Conservation (phyloP, 2,329 filamentous ascomycete genomes). For the Colletotrichum karsti region DNA sequence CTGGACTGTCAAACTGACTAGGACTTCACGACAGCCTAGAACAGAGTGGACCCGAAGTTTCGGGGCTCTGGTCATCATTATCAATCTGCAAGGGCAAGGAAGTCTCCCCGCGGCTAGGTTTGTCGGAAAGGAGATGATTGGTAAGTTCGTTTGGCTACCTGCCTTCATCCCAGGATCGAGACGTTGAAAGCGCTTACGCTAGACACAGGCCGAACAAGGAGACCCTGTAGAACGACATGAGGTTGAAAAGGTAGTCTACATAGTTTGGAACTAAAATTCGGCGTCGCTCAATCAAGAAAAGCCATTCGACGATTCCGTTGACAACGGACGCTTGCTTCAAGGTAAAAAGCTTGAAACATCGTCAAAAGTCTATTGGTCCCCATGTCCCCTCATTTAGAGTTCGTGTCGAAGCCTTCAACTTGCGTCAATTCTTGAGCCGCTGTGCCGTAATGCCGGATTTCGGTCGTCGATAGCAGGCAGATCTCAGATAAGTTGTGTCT, state of each 20-base stretch:
- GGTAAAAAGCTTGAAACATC: neutral
- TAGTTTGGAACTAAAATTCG: neutral
- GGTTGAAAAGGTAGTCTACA: neutral
- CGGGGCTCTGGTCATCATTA: neutral
- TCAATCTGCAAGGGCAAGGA: neutral
- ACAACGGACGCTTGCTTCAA: neutral
- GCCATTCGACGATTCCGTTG: neutral
- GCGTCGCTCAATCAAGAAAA: neutral
- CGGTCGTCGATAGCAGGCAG: neutral
- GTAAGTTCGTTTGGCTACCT: neutral
- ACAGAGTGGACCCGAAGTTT: neutral
- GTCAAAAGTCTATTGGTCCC: neutral
- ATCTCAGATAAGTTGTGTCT: slow-evolving; percentile 9
- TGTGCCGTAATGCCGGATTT: neutral
- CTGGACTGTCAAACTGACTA: neutral
- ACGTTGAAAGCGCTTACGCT: neutral
- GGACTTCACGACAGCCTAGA: neutral
- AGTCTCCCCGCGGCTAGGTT: neutral
- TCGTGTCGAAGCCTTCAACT: neutral
- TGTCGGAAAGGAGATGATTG: neutral
- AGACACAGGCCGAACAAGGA: neutral
- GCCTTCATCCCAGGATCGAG: neutral
- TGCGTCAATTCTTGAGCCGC: neutral
- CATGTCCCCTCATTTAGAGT: neutral
- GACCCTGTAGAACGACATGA: neutral